Evolutionary conservation across 139 green algal species (phyloP).

Genomic region (Helicosporidium sp.): DNA sequence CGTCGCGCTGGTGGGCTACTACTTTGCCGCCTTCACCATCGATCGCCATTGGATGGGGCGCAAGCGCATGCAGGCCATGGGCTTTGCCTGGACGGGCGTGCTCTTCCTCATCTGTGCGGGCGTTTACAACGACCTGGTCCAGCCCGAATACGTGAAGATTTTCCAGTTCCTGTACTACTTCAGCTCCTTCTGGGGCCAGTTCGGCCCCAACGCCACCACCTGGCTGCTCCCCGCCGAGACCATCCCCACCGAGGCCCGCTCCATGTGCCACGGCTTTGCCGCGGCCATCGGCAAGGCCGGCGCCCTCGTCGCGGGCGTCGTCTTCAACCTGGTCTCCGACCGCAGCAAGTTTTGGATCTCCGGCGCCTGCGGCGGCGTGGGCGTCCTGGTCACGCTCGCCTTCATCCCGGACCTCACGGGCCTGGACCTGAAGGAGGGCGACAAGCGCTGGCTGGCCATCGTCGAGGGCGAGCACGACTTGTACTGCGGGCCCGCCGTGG

Average conservation of each 20-base stretch:
- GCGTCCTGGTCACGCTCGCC: slow-evolving; percentile 25
- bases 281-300: slow-evolving; percentile 29
- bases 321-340: slow-evolving; percentile 18
- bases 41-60: slow-evolving; percentile 40
- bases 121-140: slow-evolving; percentile 24
- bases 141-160: slow-evolving; percentile 4
- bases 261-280: slow-evolving; percentile 31
- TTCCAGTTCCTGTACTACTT: slow-evolving; percentile 54
- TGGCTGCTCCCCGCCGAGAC: slow-evolving; percentile 38
- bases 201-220: slow-evolving; percentile 36
- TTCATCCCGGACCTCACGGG: slow-evolving; percentile 39
- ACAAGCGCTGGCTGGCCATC: slow-evolving; percentile 25
- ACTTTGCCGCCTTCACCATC: slow-evolving; percentile 34
- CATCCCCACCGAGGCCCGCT: slow-evolving; percentile 45
- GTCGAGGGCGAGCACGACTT: slow-evolving; percentile 4
- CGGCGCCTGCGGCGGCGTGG: slow-evolving; percentile 21
- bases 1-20: slow-evolving; percentile 48
- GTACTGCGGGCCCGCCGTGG: slow-evolving; percentile 34
- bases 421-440: slow-evolving; percentile 41
- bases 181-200: slow-evolving; percentile 55
- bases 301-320: slow-evolving; percentile 27
- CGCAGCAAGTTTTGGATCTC: slow-evolving; percentile 27
- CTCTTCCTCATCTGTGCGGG: slow-evolving; percentile 46
- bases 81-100: slow-evolving; percentile 28
- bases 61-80: slow-evolving; percentile 31